Evolutionary conservation across 1,139 yeast genomes (phyloP).

Genomic region (Taphrina communis): DNA sequence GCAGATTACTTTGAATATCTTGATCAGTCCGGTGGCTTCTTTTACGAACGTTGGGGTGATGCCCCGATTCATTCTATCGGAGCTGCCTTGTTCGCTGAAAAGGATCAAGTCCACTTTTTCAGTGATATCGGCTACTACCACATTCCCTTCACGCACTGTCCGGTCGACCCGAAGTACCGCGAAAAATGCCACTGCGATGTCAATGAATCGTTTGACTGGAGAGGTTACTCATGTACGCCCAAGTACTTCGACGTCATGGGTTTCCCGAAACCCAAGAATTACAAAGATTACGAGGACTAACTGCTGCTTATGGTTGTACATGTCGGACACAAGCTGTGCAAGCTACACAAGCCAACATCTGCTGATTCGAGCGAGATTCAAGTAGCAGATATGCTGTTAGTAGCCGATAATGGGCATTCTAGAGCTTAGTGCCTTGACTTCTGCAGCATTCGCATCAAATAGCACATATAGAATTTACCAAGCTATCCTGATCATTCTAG

Average conservation of each 20-base stretch:
- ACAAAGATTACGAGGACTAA: slow-evolving; percentile 27
- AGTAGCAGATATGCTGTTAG: too few species aligned
- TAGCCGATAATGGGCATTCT: too few species aligned
- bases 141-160: slow-evolving; percentile 78
- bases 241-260: slow-evolving; percentile 35
- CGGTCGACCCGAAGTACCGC: slow-evolving; percentile 58
- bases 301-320: too few species aligned
- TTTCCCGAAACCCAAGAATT: slow-evolving; percentile 38
- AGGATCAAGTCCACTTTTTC: slow-evolving; percentile 50
- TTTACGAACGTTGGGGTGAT: slow-evolving; percentile 96
- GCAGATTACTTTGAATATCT: slow-evolving; percentile 69
- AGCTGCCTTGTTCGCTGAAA: slow-evolving; percentile 41
- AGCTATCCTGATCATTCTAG: too few species aligned
- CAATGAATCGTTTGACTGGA: slow-evolving; percentile 79
- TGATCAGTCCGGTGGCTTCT: slow-evolving; percentile 83
- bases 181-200: slow-evolving; percentile 74
- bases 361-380: too few species aligned
- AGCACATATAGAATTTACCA: too few species aligned
- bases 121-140: slow-evolving; percentile 63
- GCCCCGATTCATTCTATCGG: slow-evolving; percentile 75
- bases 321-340: too few species aligned
- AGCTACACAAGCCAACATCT: too few species aligned
- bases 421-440: too few species aligned
- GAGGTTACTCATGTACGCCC: slow-evolving; percentile 64
- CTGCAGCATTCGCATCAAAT: too few species aligned